Base-by-base conservation (phyloP, 2,329 filamentous ascomycete genomes). In the Verticillium albo-atrum region DNA sequence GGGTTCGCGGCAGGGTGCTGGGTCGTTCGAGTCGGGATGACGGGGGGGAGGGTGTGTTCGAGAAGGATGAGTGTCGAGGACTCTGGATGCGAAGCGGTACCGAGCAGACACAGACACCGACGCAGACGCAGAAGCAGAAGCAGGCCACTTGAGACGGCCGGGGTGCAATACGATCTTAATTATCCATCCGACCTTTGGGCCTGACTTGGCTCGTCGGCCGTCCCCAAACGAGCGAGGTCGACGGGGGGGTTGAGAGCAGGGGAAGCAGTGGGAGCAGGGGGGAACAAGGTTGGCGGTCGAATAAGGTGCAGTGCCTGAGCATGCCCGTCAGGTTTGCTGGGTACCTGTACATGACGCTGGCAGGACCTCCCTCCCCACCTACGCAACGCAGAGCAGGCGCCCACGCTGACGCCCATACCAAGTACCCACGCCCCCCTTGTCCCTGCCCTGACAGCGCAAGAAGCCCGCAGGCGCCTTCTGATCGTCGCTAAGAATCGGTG, bases 161-260 rank as follows among this genome's bases (percentile, higher is more conserved):
- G 54, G 54, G 54, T 55, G 20, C 34, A 23, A 55, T 55, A 55
- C 23, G 54, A 34, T 55, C 54, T 55, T 55, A 55, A 37, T 50
- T 50, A 50, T 50, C 42, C 42, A 50, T 50, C 42, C 42, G 42
- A 50, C 42, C n/a, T 25, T 23, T 50, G n/a, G 20, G 42, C 42
- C 42, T 20, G n/a, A 50, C 42, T 50, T 50, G 42, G 42, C 42
- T 50, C 42, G 42, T 23, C 20, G 42, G 42, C 42, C 42, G 42
- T 12, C 9, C 42, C 42, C 42, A 25, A 50, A 50, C 42, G 42
- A 50, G 42, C 42, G 42, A 50, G 42, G n/a, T 50, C 20, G 42
- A 50, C 42, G 2, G 20, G 42, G 42, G 42, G 30, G 30, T 3
- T 7, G 9, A 12, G 3, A 12, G 30, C 9, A 5, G 30, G 30